These are phyloP conservation scores for Extremus antarcticus DNA, from an alignment of 495 filamentous ascomycete species.

Conservation along the genomic window DNA sequence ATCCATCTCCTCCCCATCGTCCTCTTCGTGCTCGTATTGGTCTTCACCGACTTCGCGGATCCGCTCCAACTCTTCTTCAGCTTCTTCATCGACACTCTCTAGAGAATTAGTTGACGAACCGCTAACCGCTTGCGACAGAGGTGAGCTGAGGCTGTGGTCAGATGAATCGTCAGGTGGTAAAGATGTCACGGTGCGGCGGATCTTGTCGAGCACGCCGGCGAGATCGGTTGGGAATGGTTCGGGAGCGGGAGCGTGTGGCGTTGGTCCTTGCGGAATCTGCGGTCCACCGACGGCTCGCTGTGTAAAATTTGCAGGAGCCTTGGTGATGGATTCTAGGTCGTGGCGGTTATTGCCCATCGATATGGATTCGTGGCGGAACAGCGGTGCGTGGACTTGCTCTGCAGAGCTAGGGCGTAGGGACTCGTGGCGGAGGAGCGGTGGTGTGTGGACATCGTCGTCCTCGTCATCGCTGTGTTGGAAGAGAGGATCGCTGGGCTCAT, in stretches of 20 bases:
- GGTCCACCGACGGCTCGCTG: background rate
- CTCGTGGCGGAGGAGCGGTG: slow-evolving; percentile 16
- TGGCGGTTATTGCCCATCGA: background rate
- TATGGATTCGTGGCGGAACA: slow-evolving; percentile 15
- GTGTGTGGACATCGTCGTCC: background rate
- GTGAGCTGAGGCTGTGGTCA: background rate
- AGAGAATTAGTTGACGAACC: slow-evolving; percentile 1
- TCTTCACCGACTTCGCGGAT: slow-evolving; percentile 3
- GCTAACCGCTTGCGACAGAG: background rate
- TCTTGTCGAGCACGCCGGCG: slow-evolving; percentile 11
- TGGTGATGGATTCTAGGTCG: background rate
- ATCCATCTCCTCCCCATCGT: slow-evolving; percentile 1
- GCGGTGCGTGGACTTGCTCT: slow-evolving; percentile 9
- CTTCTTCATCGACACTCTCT: slow-evolving; percentile 13
- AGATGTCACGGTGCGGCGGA: slow-evolving; percentile 3
- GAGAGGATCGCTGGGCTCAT: background rate
- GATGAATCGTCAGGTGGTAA: slow-evolving; percentile 4
- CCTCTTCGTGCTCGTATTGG: slow-evolving; percentile 4
- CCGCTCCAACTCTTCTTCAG: slow-evolving; percentile 9
- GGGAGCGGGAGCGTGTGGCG: slow-evolving; percentile 12
- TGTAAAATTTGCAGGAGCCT: background rate
- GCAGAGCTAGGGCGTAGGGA: background rate
- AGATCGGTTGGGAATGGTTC: slow-evolving; percentile 18
- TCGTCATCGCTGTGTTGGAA: background rate
- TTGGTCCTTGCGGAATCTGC: slow-evolving; percentile 10